phyloP scores from a whole-genome alignment of 192 early-diverging fungal species.

The Kickxella alabastrina region DNA sequence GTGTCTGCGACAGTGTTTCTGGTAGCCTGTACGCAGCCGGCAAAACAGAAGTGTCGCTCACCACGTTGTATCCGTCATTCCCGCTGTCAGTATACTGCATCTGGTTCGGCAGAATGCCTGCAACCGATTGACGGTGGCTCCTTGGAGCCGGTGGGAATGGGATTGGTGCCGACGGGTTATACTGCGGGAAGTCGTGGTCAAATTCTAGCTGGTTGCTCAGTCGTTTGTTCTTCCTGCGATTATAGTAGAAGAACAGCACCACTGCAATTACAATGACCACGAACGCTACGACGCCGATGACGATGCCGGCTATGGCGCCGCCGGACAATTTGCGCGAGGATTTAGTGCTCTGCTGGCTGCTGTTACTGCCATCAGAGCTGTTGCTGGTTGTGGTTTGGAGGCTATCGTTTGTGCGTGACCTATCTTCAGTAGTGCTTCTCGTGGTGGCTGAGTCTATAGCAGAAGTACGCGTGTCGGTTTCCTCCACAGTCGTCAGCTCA shows the following conservation, averaged over 20 bases:
- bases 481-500: too few species aligned
- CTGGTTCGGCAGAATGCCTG: background rate
- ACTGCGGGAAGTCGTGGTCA: conserved; percentile 7
- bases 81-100: background rate
- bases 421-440: too few species aligned
- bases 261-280: conserved; percentile 7
- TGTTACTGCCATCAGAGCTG: background rate
- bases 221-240: conserved; percentile 3
- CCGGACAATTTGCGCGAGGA: conserved; percentile 7
- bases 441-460: too few species aligned
- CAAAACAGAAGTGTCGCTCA: too few species aligned
- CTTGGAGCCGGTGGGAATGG: background rate
- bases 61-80: too few species aligned
- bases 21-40: too few species aligned
- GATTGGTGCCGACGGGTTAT: background rate
- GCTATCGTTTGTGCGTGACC: too few species aligned
- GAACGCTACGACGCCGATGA: conserved; percentile 13
- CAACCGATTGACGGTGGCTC: background rate
- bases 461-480: too few species aligned
- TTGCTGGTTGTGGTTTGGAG: background rate
- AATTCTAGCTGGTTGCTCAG: conserved; percentile 6
- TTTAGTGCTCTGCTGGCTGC: background rate
- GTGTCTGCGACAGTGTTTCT: too few species aligned
- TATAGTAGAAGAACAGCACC: conserved; percentile 7
- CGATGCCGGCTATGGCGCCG: conserved; percentile 26